These are phyloP conservation scores for Lithocarpus polystachyus DNA, from an alignment of 306 rosid species.

Conservation along the genomic window DNA sequence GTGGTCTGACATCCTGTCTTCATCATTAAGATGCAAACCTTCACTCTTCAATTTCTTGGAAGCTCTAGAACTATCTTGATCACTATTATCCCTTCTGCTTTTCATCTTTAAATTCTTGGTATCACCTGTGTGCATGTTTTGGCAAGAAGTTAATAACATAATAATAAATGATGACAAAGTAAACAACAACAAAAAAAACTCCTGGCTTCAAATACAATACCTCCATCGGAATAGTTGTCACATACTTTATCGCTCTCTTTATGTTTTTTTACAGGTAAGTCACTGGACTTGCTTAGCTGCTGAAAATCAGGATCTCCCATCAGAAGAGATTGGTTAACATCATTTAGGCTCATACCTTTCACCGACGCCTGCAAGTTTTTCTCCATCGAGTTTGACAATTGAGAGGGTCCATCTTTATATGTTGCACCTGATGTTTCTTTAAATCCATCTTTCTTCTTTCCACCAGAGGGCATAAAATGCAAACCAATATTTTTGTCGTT, in stretches of 20 bases:
- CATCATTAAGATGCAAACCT: conserved; percentile 34
- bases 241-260: conserved; percentile 51
- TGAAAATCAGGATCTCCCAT: conserved; percentile 52
- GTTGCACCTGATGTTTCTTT: conserved; percentile 44
- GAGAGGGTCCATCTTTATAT: conserved; percentile 56
- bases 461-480: conserved; percentile 38
- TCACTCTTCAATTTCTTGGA: conserved; percentile 67
- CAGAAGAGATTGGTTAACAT: conserved; percentile 67
- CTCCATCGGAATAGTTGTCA: conserved; percentile 56
- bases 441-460: conserved; percentile 52
- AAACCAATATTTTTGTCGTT: conserved; percentile 44
- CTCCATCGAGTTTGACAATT: conserved; percentile 52
- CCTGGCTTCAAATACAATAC: conserved; percentile 37
- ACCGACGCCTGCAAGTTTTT: conserved; percentile 45
- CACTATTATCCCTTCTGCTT: conserved; percentile 54
- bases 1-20: conserved; percentile 53
- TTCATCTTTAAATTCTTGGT: conserved; percentile 55
- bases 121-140: conserved; percentile 57
- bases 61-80: conserved; percentile 65
- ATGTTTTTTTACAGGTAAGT: conserved; percentile 47
- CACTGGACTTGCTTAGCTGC: conserved; percentile 37
- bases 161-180: background rate
- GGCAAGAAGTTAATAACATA: conserved; percentile 23
- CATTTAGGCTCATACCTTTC: conserved; percentile 84
- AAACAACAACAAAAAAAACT: conserved; percentile 20